Evolutionary conservation across 192 early-diverging fungal species (phyloP), one percentile per base, ranked within the genome.

Genomic region (Mortierella hygrophila): DNA sequence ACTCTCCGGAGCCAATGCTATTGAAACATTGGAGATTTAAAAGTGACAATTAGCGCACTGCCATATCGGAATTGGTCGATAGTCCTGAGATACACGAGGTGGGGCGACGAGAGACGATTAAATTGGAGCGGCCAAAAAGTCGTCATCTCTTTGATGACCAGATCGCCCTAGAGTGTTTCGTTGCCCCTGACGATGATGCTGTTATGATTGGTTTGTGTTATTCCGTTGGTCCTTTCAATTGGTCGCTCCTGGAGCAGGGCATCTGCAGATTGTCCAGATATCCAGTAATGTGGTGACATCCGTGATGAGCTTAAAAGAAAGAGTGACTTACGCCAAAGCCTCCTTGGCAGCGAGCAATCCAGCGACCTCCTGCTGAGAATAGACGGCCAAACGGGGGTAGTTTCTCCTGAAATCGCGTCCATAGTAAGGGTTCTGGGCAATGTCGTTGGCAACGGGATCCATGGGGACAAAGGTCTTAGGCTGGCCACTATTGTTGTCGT

Each of bases 381-480:
- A 98, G 20, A 96, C 92, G 60, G 94, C 94, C 9, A 95, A 91
- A 74, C 95, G 94, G 71, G 98, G 98, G 89, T 96, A 98, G 89
- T 96, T 94, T 87, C 98, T 94, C 82, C 98, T 93, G 78, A 91
- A 91, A 89, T 99, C 98, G 69, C 97, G 96, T 85, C 94, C 93
- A 88, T 91, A 98, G 91, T 99, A 99, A 78, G 93, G 93, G 92
- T 98, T 97, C 87, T 95, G 91, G 73, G 92, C 92, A 41, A 99
- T 89, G 72, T 91, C 91, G 75, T 93, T 94, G 70, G 92, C 92
- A 5, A 91, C 76, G 0, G 94, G 89, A 70, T 90, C 87, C 46
- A 89, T 88, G 35, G 88, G 90, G 38, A 87, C 90, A 82, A 90
- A 89, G 79, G 89, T 92, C 83, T 87, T 89, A 37, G 89, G 89